Base-by-base conservation (phyloP, 1,139 yeast species). In the Meyerozyma smithsonii region DNA sequence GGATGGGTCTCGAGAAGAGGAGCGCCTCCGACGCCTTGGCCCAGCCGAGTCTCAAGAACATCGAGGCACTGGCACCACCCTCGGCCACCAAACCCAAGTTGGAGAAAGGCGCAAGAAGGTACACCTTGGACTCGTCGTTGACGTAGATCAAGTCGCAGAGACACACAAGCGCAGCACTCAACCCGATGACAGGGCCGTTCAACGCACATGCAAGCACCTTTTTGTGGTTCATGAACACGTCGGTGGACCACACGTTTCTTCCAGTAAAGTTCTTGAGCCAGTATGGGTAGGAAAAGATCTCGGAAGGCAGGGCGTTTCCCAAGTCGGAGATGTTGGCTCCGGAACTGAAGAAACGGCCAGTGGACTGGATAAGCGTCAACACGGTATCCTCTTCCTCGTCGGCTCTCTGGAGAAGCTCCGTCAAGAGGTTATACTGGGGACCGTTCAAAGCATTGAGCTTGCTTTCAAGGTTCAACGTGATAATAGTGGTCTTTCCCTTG, bases 171-270 rank as follows among this genome's bases (percentile, higher is more conserved):
- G 90, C 89, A 4, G 94, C 80, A 34, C 81, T 67, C 45, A 88
- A 72, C 0, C 97, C 97, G 47, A 88, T 77, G 10, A 81, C 95
- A 0, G 96, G 96, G 1, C 97, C 96, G 53, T 88, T 88, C 44
- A 88, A 69, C 10, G 92, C 90, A 30, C 81, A 79, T 19, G 82
- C 82, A 39, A 88, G 66, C 4, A 87, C 72, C 60, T 88, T 89
- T 17, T 74, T 66, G 59, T 88, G 96, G 53, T 79, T 76, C 50
- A 79, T 77, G 59, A 86, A 81, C 35, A 84, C 67, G 46, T 81
- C 78, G 6, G 94, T 82, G 42, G 87, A 64, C 52, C 74, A 80
- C 19, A 81, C 72, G 58, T 88, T 88, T 55, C 90, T 76, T 8
- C 88, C 77, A 11, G 81, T 79, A 54, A 85, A 83, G 43, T 65